A percentile compares a stretch with the other conserved stretches of the same genome.
Evolutionary conservation across 2,329 filamentous ascomycete species (phyloP).

Genomic region (Podosphaera xanthii): DNA sequence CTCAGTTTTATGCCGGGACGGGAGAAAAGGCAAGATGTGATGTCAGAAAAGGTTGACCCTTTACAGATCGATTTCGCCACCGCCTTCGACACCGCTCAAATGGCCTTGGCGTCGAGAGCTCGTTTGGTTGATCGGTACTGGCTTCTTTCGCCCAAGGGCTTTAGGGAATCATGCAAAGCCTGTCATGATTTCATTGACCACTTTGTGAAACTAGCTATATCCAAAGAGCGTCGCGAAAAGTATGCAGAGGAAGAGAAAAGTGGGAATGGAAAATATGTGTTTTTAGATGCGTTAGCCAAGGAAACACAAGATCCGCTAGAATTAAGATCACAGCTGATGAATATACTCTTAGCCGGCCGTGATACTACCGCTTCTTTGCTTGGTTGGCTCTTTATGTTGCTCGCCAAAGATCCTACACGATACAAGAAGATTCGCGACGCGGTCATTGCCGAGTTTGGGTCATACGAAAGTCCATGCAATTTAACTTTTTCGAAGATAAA

Average conservation of each 20-base stretch:
- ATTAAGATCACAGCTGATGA: slow-evolving; percentile 27
- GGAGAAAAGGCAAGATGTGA: neutral
- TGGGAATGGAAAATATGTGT: slow-evolving; percentile 18
- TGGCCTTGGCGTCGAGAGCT: slow-evolving; percentile 6
- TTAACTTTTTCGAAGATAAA: slow-evolving; percentile 14
- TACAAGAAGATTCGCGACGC: slow-evolving; percentile 22
- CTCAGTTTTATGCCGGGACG: neutral
- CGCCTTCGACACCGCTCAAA: slow-evolving; percentile 25
- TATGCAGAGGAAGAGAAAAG: slow-evolving; percentile 3
- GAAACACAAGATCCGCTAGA: slow-evolving; percentile 22
- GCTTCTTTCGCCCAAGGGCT: slow-evolving; percentile 15
- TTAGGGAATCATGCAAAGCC: slow-evolving; percentile 9
- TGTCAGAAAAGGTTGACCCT: neutral
- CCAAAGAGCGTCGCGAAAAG: slow-evolving; percentile 9
- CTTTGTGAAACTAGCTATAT: slow-evolving; percentile 21
- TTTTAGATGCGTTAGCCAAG: slow-evolving; percentile 32
- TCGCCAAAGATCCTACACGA: slow-evolving; percentile 20
- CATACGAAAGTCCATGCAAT: slow-evolving; percentile 11
- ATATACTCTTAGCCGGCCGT: slow-evolving; percentile 32
- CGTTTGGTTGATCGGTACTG: slow-evolving; percentile 8
- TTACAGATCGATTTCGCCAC: slow-evolving; percentile 18
- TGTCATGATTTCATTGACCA: slow-evolving; percentile 24
- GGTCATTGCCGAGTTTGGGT: slow-evolving; percentile 18
- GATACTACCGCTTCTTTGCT: slow-evolving; percentile 33
- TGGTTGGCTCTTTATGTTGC: slow-evolving; percentile 23